These are phyloP conservation scores for Aschersonia sp. DNA, from an alignment of 2,329 filamentous ascomycete species.

Conservation along the genomic window DNA sequence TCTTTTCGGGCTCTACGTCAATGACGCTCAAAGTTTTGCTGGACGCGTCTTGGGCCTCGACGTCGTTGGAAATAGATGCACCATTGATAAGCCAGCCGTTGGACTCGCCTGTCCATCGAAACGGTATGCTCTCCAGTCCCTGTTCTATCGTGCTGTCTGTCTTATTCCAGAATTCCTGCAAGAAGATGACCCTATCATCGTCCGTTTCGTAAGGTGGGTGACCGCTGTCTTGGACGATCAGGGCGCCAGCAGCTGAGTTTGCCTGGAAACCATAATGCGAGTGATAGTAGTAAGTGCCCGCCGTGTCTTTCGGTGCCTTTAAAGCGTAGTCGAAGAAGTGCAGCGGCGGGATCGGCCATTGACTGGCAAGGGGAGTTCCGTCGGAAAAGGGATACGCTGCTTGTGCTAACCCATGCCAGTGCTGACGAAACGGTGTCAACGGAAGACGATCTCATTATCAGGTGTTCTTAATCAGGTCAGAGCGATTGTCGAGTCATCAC, in stretches of 20 bases:
- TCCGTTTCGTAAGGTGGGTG: not conserved
- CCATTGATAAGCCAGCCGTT: constrained; percentile 3
- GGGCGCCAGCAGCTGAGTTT: constrained; percentile 1
- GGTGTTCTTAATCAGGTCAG: not conserved
- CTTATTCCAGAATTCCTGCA: constrained; percentile 1
- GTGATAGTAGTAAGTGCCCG: constrained; percentile 55
- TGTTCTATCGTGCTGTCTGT: not conserved
- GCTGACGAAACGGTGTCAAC: constrained; percentile 20
- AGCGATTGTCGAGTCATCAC: constrained; percentile 3
- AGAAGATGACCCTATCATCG: constrained; percentile 1
- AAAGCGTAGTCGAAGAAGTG: constrained; percentile 58
- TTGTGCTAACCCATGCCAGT: constrained; percentile 54
- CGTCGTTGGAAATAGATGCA: not conserved
- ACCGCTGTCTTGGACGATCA: constrained; percentile 1
- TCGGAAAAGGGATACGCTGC: constrained; percentile 46
- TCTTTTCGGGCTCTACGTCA: constrained; percentile 1
- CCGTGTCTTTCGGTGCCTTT: constrained; percentile 31
- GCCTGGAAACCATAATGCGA: constrained; percentile 50
- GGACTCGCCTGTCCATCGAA: constrained; percentile 3
- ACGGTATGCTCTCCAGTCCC: not conserved
- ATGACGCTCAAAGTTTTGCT: not conserved
- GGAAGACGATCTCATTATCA: not conserved
- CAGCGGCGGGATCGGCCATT: constrained; percentile 49
- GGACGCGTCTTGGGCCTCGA: not conserved
- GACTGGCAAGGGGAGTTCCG: constrained; percentile 42